phyloP scores from a whole-genome alignment of 1,139 yeast genomes.

The Suhomyces coccinellae region DNA sequence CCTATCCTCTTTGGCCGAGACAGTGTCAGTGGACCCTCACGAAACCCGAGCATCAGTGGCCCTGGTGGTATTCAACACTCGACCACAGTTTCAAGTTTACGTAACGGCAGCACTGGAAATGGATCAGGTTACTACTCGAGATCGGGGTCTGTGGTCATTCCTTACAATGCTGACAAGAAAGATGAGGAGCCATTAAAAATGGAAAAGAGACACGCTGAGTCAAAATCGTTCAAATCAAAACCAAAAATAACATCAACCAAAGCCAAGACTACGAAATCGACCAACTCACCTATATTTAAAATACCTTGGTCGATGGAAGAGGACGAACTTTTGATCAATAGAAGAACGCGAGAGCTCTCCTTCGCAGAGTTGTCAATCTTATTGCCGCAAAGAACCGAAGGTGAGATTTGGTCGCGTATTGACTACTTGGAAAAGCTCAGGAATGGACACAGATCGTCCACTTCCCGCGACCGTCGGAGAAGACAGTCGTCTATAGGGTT shows the following conservation, averaged over 20 bases:
- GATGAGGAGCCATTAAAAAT: slow-evolving; percentile 27
- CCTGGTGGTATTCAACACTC: slow-evolving; percentile 34
- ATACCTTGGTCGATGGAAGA: slow-evolving; percentile 67
- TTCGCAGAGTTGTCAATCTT: slow-evolving; percentile 74
- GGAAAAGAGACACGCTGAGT: slow-evolving; percentile 18
- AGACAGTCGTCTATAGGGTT: slow-evolving; percentile 45
- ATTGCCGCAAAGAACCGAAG: slow-evolving; percentile 70
- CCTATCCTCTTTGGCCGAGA: slow-evolving; percentile 47
- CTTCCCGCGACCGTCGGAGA: slow-evolving; percentile 34
- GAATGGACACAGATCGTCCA: slow-evolving; percentile 42
- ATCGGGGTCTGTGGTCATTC: slow-evolving; percentile 49
- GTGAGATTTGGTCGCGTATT: slow-evolving; percentile 68
- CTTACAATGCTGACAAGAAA: slow-evolving; percentile 35
- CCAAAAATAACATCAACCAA: background rate
- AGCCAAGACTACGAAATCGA: slow-evolving; percentile 1
- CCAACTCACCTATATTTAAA: slow-evolving; percentile 31
- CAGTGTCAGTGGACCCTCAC: slow-evolving; percentile 44
- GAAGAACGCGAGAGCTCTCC: slow-evolving; percentile 60
- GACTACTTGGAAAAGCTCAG: slow-evolving; percentile 51
- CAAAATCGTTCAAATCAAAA: slow-evolving; percentile 11
- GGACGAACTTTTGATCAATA: slow-evolving; percentile 62
- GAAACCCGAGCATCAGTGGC: slow-evolving; percentile 44
- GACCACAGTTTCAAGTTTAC: slow-evolving; percentile 40
- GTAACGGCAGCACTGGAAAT: slow-evolving; percentile 39
- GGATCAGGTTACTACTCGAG: slow-evolving; percentile 41